Conservation (phyloP, 768 basidiomycete genomes). For the Boletus reticuloceps region DNA sequence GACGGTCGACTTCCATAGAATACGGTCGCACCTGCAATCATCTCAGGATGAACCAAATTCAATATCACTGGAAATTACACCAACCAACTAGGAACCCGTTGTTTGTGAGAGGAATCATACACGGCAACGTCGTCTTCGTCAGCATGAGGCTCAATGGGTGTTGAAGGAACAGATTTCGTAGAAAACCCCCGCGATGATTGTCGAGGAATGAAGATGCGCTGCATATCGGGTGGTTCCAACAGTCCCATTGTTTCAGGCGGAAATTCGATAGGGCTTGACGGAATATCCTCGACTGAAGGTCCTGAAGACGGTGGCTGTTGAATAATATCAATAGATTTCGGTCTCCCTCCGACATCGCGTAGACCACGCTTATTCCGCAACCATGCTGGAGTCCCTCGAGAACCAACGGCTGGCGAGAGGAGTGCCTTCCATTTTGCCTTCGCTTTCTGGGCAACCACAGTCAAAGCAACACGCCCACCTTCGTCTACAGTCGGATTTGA, state of each 20-base stretch:
- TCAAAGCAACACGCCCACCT: constrained; percentile 38
- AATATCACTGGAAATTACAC: constrained; percentile 19
- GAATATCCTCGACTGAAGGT: constrained; percentile 26
- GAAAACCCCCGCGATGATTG: constrained; percentile 30
- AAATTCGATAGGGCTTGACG: constrained; percentile 19
- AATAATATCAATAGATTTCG: constrained; percentile 25
- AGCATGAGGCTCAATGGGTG: constrained; percentile 35
- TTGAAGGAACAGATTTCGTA: constrained; percentile 28
- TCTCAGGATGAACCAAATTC: constrained; percentile 1
- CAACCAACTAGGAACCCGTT: constrained; percentile 82
- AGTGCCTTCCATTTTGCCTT: constrained; percentile 55
- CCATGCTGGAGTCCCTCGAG: constrained; percentile 33
- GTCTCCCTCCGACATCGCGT: constrained; percentile 5
- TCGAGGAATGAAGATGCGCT: constrained; percentile 21
- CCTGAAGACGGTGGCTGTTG: constrained; percentile 25
- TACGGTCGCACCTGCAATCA: constrained; percentile 73
- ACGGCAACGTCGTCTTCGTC: constrained; percentile 55
- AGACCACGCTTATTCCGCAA: constrained; percentile 25
- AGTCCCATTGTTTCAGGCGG: constrained; percentile 5
- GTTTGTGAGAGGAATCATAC: constrained; percentile 79
- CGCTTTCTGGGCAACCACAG: constrained; percentile 48
- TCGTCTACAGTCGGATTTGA: constrained; percentile 28
- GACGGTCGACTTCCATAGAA: constrained; percentile 77
- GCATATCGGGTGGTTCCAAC: constrained; percentile 21
- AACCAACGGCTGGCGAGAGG: constrained; percentile 33